A percentile compares a stretch with the other conserved stretches of the same genome.
These are phyloP conservation scores for Phlegmacium glaucopus DNA, from an alignment of 768 basidiomycete species.

Conservation along the genomic window DNA sequence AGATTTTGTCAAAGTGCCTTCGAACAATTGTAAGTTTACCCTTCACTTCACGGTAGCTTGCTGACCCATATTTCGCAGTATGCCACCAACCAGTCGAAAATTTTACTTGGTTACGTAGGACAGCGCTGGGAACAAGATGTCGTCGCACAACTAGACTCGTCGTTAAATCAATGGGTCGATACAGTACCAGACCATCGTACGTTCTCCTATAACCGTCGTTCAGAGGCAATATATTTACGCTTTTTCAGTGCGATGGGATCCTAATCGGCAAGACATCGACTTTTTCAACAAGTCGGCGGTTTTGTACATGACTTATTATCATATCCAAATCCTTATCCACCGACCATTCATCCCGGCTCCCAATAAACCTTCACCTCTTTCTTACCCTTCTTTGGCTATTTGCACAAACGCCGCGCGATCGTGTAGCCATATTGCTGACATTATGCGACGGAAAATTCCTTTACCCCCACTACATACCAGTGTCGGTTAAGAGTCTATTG, in stretches of 20 bases:
- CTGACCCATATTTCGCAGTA: slow-evolving; percentile 43
- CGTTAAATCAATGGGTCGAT: slow-evolving; percentile 70
- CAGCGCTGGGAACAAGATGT: slow-evolving; percentile 64
- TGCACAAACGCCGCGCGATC: slow-evolving; percentile 81
- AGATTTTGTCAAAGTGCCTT: slow-evolving; percentile 60
- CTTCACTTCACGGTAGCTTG: neutral
- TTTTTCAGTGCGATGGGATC: slow-evolving; percentile 50
- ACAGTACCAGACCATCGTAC: slow-evolving; percentile 57
- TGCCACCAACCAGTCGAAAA: slow-evolving; percentile 76
- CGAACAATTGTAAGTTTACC: slow-evolving; percentile 52
- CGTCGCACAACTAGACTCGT: slow-evolving; percentile 69
- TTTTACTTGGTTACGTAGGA: slow-evolving; percentile 59
- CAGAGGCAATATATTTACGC: too few species aligned
- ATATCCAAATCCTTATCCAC: slow-evolving; percentile 71
- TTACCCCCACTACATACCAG: slow-evolving; percentile 16
- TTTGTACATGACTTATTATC: slow-evolving; percentile 48
- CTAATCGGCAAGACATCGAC: slow-evolving; percentile 35
- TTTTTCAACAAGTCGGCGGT: slow-evolving; percentile 62
- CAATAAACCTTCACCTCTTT: slow-evolving; percentile 40
- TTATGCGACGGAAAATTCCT: slow-evolving; percentile 38
- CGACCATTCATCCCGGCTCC: slow-evolving; percentile 73
- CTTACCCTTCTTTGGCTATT: slow-evolving; percentile 69
- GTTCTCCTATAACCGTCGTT: slow-evolving; percentile 10
- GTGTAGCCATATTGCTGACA: slow-evolving; percentile 74
- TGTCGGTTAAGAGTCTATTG: neutral